A percentile compares a stretch with the other conserved stretches of the same genome.
Evolutionary conservation across 1,284 basidiomycete genomes (phyloP).

Genomic region (Ganoderma lingzhi): DNA sequence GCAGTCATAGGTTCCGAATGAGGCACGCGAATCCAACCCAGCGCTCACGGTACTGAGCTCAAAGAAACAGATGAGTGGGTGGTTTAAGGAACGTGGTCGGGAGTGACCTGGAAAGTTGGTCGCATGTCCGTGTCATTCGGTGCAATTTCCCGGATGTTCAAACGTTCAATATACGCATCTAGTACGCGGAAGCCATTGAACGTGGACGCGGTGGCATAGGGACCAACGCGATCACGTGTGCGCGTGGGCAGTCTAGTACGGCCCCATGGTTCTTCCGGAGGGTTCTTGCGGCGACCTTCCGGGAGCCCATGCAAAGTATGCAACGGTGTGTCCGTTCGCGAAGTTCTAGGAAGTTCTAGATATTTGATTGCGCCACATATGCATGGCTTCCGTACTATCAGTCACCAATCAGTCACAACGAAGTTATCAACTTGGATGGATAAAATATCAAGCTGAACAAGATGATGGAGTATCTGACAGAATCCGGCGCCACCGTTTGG

Average conservation of each 20-base stretch:
- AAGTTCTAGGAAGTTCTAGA: background rate
- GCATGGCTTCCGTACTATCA: background rate
- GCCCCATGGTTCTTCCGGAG: background rate
- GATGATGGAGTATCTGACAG: background rate
- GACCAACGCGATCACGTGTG: slow-evolving; percentile 12
- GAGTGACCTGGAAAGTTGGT: background rate
- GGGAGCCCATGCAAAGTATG: background rate
- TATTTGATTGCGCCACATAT: background rate
- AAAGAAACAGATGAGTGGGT: background rate
- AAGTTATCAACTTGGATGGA: no score
- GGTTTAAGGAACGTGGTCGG: background rate
- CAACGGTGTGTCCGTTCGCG: background rate
- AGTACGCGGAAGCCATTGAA: background rate
- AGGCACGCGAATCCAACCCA: no score
- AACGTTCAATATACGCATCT: no score
- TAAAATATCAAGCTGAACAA: background rate
- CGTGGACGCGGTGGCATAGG: background rate
- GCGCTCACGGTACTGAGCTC: background rate
- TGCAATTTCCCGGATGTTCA: no score
- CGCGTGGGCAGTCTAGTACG: background rate
- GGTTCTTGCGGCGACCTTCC: background rate
- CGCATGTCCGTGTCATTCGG: no score
- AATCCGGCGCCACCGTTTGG: background rate
- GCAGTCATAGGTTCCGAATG: no score
- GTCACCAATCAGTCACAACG: no score